Evolutionary conservation across 768 basidiomycete genomes (phyloP), one percentile per base, ranked within the genome.

Genomic region (Tricholoma sp.): DNA sequence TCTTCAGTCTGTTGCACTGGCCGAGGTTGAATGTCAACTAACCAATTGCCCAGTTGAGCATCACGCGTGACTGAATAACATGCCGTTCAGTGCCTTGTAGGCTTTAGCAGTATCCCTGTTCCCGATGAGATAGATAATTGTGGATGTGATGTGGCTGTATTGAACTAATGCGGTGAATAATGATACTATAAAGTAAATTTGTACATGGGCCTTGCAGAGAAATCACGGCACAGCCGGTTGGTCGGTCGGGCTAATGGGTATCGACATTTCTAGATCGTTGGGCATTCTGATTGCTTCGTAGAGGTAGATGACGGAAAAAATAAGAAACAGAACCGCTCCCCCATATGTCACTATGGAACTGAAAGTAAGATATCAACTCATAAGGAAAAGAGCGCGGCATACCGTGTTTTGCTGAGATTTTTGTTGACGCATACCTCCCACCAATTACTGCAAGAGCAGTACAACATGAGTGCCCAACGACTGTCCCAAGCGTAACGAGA

Each of bases 341-440:
- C 86, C 84, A 28, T 90, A 76, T 0, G 94, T 94, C 39, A 95
- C 92, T 94, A 55, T 28, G 11, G 15, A 39, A 4, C 20, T 47
- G 13, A 4, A n/a, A 42, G 41, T 20, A 3, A n/a, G 20, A 18
- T 12, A 55, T 17, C 3, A 17, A 29, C 11, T 12, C 37, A 53
- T 59, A 37, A 66, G 36, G 53, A 48, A 51, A 45, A 57, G 33
- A 37, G 47, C 39, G 44, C 37, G 49, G 74, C 89, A 57, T 55
- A 95, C 94, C 89, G 67, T 94, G 88, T 71, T 96, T 98, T 48
- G 97, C 91, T 15, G 92, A 94, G 59, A 99, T 91, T 74, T 93
- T 94, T 2, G 89, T 95, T 0, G 94, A 94, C 31, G 98, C 74
- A 66, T 89, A 97, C 15, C 92, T 83, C 2, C 97, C 97, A 0